Conservation (phyloP, 2,329 filamentous ascomycete species). For the Lasiodiplodia sp. region DNA sequence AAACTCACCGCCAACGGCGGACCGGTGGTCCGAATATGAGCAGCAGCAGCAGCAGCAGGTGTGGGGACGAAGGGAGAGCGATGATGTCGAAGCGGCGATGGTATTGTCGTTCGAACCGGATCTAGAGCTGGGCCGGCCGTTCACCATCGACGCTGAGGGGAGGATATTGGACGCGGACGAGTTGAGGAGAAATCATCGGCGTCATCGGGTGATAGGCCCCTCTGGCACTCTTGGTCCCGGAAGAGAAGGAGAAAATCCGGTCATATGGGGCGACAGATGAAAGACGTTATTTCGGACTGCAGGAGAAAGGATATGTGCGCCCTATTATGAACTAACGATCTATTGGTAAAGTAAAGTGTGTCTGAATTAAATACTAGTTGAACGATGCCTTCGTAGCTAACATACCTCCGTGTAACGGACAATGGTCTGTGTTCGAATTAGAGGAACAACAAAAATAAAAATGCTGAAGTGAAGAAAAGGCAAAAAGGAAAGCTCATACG, state of each 20-base stretch:
- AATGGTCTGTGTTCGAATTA: too few species aligned
- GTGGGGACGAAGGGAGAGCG: not conserved
- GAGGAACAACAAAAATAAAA: too few species aligned
- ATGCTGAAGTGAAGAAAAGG: too few species aligned
- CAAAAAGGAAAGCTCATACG: too few species aligned
- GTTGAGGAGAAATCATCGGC: not conserved
- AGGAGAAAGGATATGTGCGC: not conserved
- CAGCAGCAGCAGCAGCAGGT: not conserved
- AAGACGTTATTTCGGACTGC: not conserved
- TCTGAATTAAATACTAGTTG: not conserved
- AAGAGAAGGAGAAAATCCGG: too few species aligned
- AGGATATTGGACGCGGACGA: not conserved
- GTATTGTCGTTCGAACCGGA: not conserved
- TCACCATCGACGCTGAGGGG: slow-evolving; percentile 1
- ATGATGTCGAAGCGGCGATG: not conserved
- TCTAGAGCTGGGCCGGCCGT: slow-evolving; percentile 10
- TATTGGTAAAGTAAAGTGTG: not conserved
- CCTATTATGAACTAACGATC: not conserved
- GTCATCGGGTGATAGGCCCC: not conserved
- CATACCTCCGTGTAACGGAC: too few species aligned
- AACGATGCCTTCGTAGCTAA: too few species aligned
- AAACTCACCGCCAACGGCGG: not conserved
- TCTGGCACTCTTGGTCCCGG: not conserved
- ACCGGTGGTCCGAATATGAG: not conserved
- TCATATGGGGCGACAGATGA: not conserved